These are phyloP conservation scores for Parastagonospora avenae DNA, from an alignment of 2,329 filamentous ascomycete genomes.

Conservation along the genomic window DNA sequence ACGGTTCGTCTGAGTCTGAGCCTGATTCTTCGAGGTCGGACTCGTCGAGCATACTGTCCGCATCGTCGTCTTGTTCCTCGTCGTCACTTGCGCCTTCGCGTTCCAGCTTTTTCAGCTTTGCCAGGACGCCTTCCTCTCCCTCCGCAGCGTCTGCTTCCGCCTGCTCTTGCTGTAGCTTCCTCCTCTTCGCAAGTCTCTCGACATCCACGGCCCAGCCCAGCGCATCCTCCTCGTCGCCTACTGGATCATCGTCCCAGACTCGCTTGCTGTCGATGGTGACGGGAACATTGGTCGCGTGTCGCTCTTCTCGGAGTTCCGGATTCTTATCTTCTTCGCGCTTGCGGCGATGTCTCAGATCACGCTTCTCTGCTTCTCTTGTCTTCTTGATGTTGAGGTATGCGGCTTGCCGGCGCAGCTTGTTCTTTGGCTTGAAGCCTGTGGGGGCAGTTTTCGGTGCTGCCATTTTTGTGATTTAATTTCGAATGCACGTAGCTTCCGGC, in stretches of 20 bases:
- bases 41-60: conserved; percentile 75
- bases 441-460: conserved; percentile 54
- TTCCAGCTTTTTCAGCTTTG: conserved; percentile 41
- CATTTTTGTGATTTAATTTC: conserved; percentile 46
- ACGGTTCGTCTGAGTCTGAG: conserved; percentile 55
- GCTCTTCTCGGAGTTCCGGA: conserved; percentile 73
- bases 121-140: conserved; percentile 38
- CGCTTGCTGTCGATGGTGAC: conserved; percentile 55
- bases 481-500: neutral
- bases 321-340: conserved; percentile 87
- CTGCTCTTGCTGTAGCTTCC: conserved; percentile 50
- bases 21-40: conserved; percentile 53
- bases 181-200: conserved; percentile 51
- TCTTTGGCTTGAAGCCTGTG: conserved; percentile 64
- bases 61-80: conserved; percentile 29
- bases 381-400: conserved; percentile 83
- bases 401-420: conserved; percentile 80
- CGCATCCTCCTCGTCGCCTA: conserved; percentile 50
- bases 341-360: conserved; percentile 75
- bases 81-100: conserved; percentile 18
- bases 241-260: conserved; percentile 77
- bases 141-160: conserved; percentile 30
- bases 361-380: conserved; percentile 71
- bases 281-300: conserved; percentile 79
- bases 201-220: conserved; percentile 53